Evolutionary conservation across 2,329 filamentous ascomycete species (phyloP).

Genomic region (Tolypocladium capitatum): DNA sequence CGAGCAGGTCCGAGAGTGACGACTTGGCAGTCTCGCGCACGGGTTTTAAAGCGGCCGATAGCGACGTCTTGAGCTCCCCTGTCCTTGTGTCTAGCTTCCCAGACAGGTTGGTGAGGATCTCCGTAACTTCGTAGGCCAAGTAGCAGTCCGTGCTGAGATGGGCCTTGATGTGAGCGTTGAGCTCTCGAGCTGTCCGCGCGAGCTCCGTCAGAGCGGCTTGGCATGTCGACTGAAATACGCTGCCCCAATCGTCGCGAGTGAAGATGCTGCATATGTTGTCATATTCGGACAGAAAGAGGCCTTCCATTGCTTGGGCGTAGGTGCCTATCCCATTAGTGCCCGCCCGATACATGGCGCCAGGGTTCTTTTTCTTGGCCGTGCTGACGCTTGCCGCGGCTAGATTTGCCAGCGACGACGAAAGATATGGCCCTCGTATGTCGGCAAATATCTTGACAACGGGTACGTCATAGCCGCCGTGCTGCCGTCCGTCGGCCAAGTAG

Average conservation of each 20-base stretch:
- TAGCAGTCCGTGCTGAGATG: conserved; percentile 88
- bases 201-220: conserved; percentile 69
- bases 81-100: conserved; percentile 69
- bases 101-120: conserved; percentile 71
- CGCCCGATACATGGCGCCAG: conserved; percentile 72
- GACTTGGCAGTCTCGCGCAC: conserved; percentile 83
- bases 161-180: conserved; percentile 78
- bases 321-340: conserved; percentile 86
- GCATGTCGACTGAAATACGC: conserved; percentile 67
- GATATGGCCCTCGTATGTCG: conserved; percentile 73
- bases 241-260: conserved; percentile 68
- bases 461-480: conserved; percentile 43
- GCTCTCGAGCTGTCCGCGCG: conserved; percentile 69
- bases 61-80: conserved; percentile 69
- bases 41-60: conserved; percentile 77
- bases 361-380: conserved; percentile 66
- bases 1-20: conserved; percentile 70
- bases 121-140: conserved; percentile 87
- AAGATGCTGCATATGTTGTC: conserved; percentile 85
- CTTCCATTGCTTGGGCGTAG: conserved; percentile 79
- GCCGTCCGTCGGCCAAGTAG: conserved; percentile 53
- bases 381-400: conserved; percentile 76
- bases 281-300: conserved; percentile 76
- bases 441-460: conserved; percentile 73
- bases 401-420: conserved; percentile 72